Conservation (phyloP, 2,329 filamentous ascomycete species). For the Fusarium aywerte region DNA sequence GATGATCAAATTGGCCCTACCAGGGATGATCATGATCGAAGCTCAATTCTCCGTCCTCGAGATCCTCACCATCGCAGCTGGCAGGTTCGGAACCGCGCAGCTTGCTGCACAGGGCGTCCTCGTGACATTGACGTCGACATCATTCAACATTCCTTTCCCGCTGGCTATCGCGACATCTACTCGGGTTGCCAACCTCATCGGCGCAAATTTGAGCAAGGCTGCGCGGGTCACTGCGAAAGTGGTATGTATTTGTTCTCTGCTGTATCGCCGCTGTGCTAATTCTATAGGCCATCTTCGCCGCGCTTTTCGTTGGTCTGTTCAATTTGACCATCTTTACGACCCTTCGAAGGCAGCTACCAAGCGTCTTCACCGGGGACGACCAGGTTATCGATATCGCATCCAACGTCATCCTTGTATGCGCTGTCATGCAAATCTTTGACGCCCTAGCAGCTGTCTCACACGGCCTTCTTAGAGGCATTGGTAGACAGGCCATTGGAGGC, state of each 20-base stretch:
- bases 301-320: slow-evolving; percentile 74
- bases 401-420: slow-evolving; percentile 77
- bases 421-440: slow-evolving; percentile 90
- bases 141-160: slow-evolving; percentile 90
- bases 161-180: slow-evolving; percentile 89
- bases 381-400: slow-evolving; percentile 74
- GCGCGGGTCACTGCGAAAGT: slow-evolving; percentile 82
- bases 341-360: slow-evolving; percentile 75
- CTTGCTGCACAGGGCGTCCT: slow-evolving; percentile 89
- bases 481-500: slow-evolving; percentile 85
- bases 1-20: slow-evolving; percentile 86
- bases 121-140: slow-evolving; percentile 77
- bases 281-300: slow-evolving; percentile 65
- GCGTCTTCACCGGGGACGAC: slow-evolving; percentile 75
- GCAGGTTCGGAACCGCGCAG: slow-evolving; percentile 77
- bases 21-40: slow-evolving; percentile 89
- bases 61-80: slow-evolving; percentile 80
- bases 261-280: background rate
- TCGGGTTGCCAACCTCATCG: slow-evolving; percentile 88
- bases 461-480: slow-evolving; percentile 84
- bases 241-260: slow-evolving; percentile 51
- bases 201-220: slow-evolving; percentile 79
- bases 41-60: slow-evolving; percentile 93
- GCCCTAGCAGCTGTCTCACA: slow-evolving; percentile 80
- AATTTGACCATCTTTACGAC: slow-evolving; percentile 76